Evolutionary conservation across 768 basidiomycete species (phyloP), one percentile per base, ranked within the genome.

Genomic region (Psilocybe azurescens): DNA sequence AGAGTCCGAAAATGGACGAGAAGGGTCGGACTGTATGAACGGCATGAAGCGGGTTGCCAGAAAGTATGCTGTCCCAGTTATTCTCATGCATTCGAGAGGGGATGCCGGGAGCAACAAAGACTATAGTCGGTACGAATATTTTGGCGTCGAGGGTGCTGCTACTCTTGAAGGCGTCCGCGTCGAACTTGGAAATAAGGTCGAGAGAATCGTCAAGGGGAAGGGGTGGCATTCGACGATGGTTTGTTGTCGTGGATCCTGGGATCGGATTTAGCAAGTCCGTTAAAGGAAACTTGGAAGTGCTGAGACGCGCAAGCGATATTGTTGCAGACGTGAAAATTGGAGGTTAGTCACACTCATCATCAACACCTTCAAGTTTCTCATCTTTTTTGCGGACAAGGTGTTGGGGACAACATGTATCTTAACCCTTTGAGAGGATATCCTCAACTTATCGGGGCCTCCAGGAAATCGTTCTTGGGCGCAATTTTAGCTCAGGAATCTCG

Each of bases 81-180:
- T 99, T 9, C 74, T 99, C 60, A 99, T 99, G 97, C 97, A 99
- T 74, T 95, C 94, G 0, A 81, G 95, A 3, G 95, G 94, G 0
- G 91, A 93, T 59, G 92, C 93, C 0, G 87, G 89, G 14, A 67
- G 79, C 64, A 84, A 95, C 79, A 93, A 93, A 77, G 81, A 88
- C 63, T 89, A 89, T 67, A 68, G 66, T 14, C 66, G 56, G 58
- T 85, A 89, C 70, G 64, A 48, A 0, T 83, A 83, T 64, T 77
- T 76, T 1, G 73, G 72, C 18, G 28, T 13, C 1, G 33, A 39
- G 36, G 24, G 41, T 9, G 59, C 67, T 46, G 75, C 82, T 0
- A 86, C 94, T 4, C 63, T 96, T 8, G 79, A 82, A 24, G 93
- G 87, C 16, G 87, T 98, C 0, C 79, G 84, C 7, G 68, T 75